Evolutionary conservation across 2,329 filamentous ascomycete genomes (phyloP).

Genomic region (Xylariaceae sp.): DNA sequence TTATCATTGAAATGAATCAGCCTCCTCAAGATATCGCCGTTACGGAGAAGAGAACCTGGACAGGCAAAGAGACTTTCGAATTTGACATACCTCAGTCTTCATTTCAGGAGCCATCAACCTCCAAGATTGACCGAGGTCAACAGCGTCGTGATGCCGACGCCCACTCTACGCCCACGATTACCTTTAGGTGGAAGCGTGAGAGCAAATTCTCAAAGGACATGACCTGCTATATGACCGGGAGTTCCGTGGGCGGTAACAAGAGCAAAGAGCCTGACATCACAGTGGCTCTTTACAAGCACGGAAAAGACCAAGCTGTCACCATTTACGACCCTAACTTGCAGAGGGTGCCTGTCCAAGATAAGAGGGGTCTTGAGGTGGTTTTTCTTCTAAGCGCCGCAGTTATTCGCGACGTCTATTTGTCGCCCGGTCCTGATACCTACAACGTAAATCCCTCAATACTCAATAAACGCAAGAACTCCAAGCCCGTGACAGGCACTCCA

Average conservation of each 20-base stretch:
- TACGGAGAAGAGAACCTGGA: slow-evolving; percentile 73
- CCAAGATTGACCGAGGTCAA: slow-evolving; percentile 70
- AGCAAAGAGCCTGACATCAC: slow-evolving; percentile 93
- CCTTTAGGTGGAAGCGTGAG: slow-evolving; percentile 87
- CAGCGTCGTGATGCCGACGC: slow-evolving; percentile 52
- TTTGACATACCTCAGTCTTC: slow-evolving; percentile 87
- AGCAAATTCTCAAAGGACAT: slow-evolving; percentile 82
- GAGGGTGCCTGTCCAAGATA: slow-evolving; percentile 87
- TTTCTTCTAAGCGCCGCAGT: slow-evolving; percentile 61
- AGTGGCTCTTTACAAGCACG: slow-evolving; percentile 76
- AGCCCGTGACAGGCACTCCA: slow-evolving; percentile 30
- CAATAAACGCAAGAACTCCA: slow-evolving; percentile 42
- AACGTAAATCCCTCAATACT: slow-evolving; percentile 56
- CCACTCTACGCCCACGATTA: slow-evolving; percentile 67
- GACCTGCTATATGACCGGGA: slow-evolving; percentile 82
- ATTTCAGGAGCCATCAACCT: slow-evolving; percentile 76
- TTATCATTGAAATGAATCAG: slow-evolving; percentile 88
- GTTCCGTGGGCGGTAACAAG: slow-evolving; percentile 68
- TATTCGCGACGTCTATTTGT: slow-evolving; percentile 62
- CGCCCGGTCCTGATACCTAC: slow-evolving; percentile 69
- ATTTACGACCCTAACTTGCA: slow-evolving; percentile 92
- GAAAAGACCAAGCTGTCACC: slow-evolving; percentile 64
- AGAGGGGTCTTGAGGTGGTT: slow-evolving; percentile 86
- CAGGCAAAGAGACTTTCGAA: slow-evolving; percentile 76
- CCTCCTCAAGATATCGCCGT: slow-evolving; percentile 79